Conservation (phyloP, 2,329 filamentous ascomycete genomes). For the Chaetothyriales sp. region DNA sequence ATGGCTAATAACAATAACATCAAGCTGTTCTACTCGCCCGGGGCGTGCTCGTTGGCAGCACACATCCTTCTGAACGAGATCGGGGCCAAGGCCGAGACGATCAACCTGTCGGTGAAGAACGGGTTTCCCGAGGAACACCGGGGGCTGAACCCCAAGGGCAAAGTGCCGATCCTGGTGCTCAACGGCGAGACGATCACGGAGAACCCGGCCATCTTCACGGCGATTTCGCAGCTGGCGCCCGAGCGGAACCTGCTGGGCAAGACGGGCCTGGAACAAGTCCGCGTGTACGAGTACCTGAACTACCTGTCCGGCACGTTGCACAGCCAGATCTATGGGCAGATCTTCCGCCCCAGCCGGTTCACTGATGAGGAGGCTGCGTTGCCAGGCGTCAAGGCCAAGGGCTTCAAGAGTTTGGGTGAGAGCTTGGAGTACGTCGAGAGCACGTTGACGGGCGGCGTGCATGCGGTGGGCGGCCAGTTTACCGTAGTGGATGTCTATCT, state of each 20-base stretch:
- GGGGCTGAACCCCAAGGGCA: constrained; percentile 21
- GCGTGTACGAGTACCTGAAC: constrained; percentile 24
- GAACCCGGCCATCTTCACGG: constrained; percentile 20
- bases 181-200: constrained; percentile 22
- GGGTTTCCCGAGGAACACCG: constrained; percentile 12
- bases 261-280: constrained; percentile 19
- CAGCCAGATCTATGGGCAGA: constrained; percentile 16
- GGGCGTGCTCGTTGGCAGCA: constrained; percentile 20
- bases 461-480: constrained; percentile 20
- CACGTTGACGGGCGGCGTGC: constrained; percentile 12
- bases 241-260: constrained; percentile 19
- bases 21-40: constrained; percentile 19
- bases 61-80: constrained; percentile 22
- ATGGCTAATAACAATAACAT: constrained; percentile 9
- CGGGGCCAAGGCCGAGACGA: constrained; percentile 10
- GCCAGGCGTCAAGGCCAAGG: constrained; percentile 15
- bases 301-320: constrained; percentile 23
- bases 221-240: constrained; percentile 20
- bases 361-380: constrained; percentile 13
- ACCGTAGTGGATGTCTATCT: constrained; percentile 25
- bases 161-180: constrained; percentile 20
- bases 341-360: constrained; percentile 19
- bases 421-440: constrained; percentile 18
- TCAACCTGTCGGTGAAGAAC: constrained; percentile 7
- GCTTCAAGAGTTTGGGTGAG: constrained; percentile 13